These are phyloP conservation scores for Fusarium sp. DNA, from an alignment of 2,329 filamentous ascomycete genomes.

Conservation along the genomic window DNA sequence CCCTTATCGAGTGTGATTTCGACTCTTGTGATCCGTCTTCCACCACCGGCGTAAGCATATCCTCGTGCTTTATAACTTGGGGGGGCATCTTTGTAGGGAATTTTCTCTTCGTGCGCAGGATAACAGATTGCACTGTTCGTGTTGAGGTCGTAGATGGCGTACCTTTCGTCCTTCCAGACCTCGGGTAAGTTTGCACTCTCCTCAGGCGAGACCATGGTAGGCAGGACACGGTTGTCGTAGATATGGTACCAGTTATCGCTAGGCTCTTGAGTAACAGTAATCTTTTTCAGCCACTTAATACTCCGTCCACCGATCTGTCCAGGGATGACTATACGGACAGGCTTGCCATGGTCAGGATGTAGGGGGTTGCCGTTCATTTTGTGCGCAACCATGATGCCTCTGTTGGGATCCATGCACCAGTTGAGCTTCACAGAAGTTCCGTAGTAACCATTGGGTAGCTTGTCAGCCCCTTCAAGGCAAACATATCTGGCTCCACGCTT, in stretches of 20 bases:
- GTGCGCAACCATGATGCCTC: constrained; percentile 88
- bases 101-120: constrained; percentile 80
- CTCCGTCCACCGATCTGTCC: constrained; percentile 93
- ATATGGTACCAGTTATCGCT: constrained; percentile 97
- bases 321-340: constrained; percentile 84
- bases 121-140: constrained; percentile 86
- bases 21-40: constrained; percentile 83
- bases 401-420: constrained; percentile 86
- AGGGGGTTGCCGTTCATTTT: constrained; percentile 90
- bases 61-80: constrained; percentile 76
- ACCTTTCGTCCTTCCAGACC: constrained; percentile 90
- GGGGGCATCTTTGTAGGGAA: constrained; percentile 63
- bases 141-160: constrained; percentile 93
- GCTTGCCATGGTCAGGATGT: constrained; percentile 86
- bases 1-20: constrained; percentile 89
- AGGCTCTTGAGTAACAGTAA: constrained; percentile 81
- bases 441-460: constrained; percentile 88
- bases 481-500: constrained; percentile 80
- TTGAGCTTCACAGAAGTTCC: constrained; percentile 89
- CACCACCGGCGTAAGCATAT: constrained; percentile 91
- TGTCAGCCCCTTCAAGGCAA: constrained; percentile 92
- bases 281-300: constrained; percentile 90
- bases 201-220: constrained; percentile 87
- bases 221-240: constrained; percentile 90
- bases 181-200: constrained; percentile 78